Conservation (phyloP, 2,329 filamentous ascomycete species). For the Diplocarpon rosae region DNA sequence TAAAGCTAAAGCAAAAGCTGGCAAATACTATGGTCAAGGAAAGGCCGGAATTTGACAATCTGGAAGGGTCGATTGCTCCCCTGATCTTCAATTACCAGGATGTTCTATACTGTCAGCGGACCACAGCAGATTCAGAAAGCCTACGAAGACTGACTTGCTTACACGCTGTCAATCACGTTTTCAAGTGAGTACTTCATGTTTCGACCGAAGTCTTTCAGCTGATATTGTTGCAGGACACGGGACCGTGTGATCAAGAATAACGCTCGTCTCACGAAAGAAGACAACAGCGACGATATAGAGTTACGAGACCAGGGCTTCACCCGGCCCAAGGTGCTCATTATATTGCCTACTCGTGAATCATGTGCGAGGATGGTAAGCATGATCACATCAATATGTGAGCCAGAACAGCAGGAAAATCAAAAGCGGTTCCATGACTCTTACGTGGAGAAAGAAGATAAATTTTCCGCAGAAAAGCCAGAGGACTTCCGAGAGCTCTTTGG, state of each 20-base stretch:
- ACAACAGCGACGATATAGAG: constrained; percentile 55
- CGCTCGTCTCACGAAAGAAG: constrained; percentile 58
- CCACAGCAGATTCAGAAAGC: constrained; percentile 52
- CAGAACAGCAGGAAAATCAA: constrained; percentile 90
- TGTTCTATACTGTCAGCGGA: constrained; percentile 64
- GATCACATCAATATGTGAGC: constrained; percentile 64
- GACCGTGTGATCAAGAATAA: constrained; percentile 92
- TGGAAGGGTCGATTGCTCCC: constrained; percentile 56
- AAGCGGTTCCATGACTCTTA: constrained; percentile 86
- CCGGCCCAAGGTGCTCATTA: constrained; percentile 80
- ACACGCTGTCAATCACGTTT: constrained; percentile 82
- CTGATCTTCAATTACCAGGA: constrained; percentile 77
- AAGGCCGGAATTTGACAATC: constrained; percentile 44
- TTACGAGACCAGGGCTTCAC: constrained; percentile 92
- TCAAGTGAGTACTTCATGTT: constrained; percentile 48
- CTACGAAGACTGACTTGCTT: constrained; percentile 66
- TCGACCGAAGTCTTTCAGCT: constrained; percentile 2
- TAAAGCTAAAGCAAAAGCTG: constrained; percentile 64
- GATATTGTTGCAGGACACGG: constrained; percentile 47
- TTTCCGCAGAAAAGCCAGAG: constrained; percentile 63
- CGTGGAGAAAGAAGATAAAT: constrained; percentile 54
- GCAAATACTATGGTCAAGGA: constrained; percentile 41
- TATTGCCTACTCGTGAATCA: constrained; percentile 80
- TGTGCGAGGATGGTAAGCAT: constrained; percentile 69
- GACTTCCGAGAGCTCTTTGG: constrained; percentile 86